Base-by-base conservation (phyloP, 441 rosid species). In the Oxalis stricta region DNA sequence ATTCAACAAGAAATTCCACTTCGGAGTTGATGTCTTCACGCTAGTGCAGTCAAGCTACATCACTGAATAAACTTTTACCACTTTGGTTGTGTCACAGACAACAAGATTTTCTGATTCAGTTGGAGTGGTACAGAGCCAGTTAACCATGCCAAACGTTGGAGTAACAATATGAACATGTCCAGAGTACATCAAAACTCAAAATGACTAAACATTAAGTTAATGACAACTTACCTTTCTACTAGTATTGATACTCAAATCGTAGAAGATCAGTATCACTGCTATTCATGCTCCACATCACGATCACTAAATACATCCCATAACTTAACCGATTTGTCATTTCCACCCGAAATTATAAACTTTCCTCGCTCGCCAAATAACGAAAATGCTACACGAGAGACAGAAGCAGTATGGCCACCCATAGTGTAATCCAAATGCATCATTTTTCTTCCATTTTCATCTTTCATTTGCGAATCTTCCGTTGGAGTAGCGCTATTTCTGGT, bases 111-210 rank as follows among this genome's bases (percentile, higher is more conserved):
- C 94, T 9, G 95, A 74, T 18, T 65, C 86, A 19, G 65, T 36
- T 11, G 86, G 79, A 38, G 79, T 66, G 10, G 89, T 84, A 62
- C 97, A 82, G 18, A 84, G 71, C 92, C 94, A 84, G 63, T 89
- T 84, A 46, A 89, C 89, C 95, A n/a, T 89, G 77, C 56, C 63
- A 49, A 15, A n/a, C n/a, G 13, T 21, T 20, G 22, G 16, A 48
- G 33, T 36, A 28, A 17, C 22, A 46, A 32, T 11, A 24, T 15
- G 37, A 38, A 41, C 51, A 51, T 23, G 28, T 22, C 17, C 5
- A 5, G 46, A 26, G 14, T 31, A 32, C 11, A 44, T 28, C 2
- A 22, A 16, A 3, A 12, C 21, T 5, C 15, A 18, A 41, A 33
- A 32, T n/a, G 7, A 28, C 15, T 19, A 28, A 30, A 8, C 24